Evolutionary conservation across 140 eudicot species (phyloP).

Genomic region (Senecio squalidus): DNA sequence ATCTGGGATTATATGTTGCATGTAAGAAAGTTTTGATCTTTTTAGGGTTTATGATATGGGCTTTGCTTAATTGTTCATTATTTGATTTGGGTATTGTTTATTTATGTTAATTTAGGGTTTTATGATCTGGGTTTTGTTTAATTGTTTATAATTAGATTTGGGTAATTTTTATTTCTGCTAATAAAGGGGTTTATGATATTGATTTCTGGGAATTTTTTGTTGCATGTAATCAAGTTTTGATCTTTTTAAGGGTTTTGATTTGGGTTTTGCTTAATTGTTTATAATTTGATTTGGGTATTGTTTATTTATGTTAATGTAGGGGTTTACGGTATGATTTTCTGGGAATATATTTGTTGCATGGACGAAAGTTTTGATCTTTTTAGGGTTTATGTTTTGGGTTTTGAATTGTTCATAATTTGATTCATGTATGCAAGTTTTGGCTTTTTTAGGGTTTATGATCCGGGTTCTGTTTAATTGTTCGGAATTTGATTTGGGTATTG

Average conservation of each 20-base stretch:
- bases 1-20: not conserved
- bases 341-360: not conserved
- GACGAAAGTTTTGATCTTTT: not conserved
- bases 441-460: not conserved
- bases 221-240: conserved; percentile 36
- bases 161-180: too few species aligned
- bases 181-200: too few species aligned
- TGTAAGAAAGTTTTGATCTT: not conserved
- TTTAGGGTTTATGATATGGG: conserved; percentile 1
- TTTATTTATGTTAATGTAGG: not conserved
- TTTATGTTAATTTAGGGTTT: not conserved
- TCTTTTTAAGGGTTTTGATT: conserved; percentile 5
- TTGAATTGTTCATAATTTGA: not conserved
- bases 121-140: conserved; percentile 10
- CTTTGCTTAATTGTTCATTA: not conserved
- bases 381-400: conserved; percentile 6
- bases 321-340: not conserved
- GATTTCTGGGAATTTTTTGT: conserved; percentile 47
- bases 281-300: not conserved
- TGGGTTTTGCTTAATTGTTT: not conserved
- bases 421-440: not conserved
- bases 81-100: not conserved
- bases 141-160: not conserved
- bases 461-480: conserved; percentile 1
- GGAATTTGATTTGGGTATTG: not conserved